Percentiles rank a stretch among this genome's conserved stretches.
These are phyloP conservation scores for Diplodia mutila DNA, from an alignment of 2,329 filamentous ascomycete species.

Conservation along the genomic window DNA sequence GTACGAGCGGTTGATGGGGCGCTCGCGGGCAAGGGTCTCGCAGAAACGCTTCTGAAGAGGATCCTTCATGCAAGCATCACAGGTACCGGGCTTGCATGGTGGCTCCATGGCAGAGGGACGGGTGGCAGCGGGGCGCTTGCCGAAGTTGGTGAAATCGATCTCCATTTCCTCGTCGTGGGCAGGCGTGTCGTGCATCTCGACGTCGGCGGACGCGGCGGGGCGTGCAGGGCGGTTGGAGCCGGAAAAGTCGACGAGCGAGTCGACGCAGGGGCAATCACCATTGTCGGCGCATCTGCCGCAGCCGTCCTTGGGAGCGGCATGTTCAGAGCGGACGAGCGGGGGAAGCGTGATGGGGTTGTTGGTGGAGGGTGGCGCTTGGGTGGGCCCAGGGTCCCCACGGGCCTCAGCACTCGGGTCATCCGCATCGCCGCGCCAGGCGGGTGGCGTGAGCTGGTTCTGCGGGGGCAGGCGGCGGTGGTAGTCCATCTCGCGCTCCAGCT, in stretches of 20 bases:
- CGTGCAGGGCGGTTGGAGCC: slow-evolving; percentile 23
- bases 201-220: slow-evolving; percentile 28
- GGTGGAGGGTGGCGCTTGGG: slow-evolving; percentile 6
- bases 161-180: slow-evolving; percentile 32
- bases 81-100: slow-evolving; percentile 37
- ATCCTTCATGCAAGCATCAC: slow-evolving; percentile 40
- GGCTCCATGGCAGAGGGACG: slow-evolving; percentile 25
- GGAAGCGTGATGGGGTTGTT: slow-evolving; percentile 22
- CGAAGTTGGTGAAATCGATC: slow-evolving; percentile 40
- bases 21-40: slow-evolving; percentile 26
- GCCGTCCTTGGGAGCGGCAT: slow-evolving; percentile 20
- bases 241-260: slow-evolving; percentile 30
- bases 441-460: slow-evolving; percentile 27
- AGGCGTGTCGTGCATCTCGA: slow-evolving; percentile 9
- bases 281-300: slow-evolving; percentile 26
- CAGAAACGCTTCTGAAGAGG: slow-evolving; percentile 34
- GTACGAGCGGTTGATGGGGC: slow-evolving; percentile 18
- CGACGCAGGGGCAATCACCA: slow-evolving; percentile 40
- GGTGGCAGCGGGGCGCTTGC: slow-evolving; percentile 16
- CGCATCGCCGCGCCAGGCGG: slow-evolving; percentile 20
- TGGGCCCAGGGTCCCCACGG: slow-evolving; percentile 17
- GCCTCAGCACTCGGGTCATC: slow-evolving; percentile 22
- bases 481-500: slow-evolving; percentile 24
- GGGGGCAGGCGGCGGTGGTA: slow-evolving; percentile 18
- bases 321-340: slow-evolving; percentile 20